Evolutionary conservation across 2,329 filamentous ascomycete genomes (phyloP), one percentile per base, ranked within the genome.

Genomic region (Aureobasidium uvarum): DNA sequence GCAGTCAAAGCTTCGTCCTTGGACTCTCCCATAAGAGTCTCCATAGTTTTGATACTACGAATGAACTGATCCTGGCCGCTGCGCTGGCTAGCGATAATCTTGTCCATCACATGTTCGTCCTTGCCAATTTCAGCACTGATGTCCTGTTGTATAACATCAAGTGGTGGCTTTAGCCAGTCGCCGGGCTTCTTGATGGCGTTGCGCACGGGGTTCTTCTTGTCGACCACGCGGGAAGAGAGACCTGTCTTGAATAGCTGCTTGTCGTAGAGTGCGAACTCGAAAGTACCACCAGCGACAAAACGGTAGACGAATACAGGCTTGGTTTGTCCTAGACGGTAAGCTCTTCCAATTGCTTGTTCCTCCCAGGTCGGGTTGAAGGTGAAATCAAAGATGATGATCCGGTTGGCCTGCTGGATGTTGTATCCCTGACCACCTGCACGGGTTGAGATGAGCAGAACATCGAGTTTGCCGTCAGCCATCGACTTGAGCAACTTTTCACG

Each of bases 231-330:
- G 45, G 85, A 86, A 4, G 91, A 86, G 51, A 97, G 81, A 73
- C 95, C 90, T 38, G 83, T 87, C 76, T 97, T 97, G 83, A 92
- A 96, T 1, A 96, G 80, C 1, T 88, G 83, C 67, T 85, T 86
- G 74, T 91, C 89, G 70, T 92, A 86, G 54, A 96, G 78, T 11
- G 83, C 82, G 46, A 89, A 85, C 74, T 97, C 92, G 70, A 89
- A 92, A 0, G 92, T 95, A 1, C 92, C 92, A 2, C 87, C 90
- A 13, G 86, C 81, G 31, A 92, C 80, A 68, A 97, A 86, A 20
- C 89, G 89, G 76, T 97, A 97, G 1, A 97, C 92, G 72, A 85
- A 93, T 0, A 96, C 92, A 0, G 84, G 82, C 71, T 93, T 95
- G 43, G 78, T 80, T 75, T 97, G 93, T 0, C 92, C 92, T 39